These are phyloP conservation scores for Cyclotella cryptica DNA, from an alignment of 108 stramenopile genomes.

Conservation along the genomic window DNA sequence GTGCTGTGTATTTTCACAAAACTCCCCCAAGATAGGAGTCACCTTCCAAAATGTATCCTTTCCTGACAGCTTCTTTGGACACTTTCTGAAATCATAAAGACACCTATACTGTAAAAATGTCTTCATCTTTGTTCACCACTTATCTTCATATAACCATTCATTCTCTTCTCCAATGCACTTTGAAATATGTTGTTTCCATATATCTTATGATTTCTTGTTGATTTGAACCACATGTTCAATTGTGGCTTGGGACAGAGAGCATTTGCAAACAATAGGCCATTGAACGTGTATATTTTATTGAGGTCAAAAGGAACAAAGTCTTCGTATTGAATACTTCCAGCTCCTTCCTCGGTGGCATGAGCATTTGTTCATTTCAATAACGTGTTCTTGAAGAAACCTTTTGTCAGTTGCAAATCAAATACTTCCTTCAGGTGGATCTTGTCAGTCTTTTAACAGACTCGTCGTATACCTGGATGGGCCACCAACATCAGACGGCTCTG, in stretches of 20 bases:
- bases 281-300: constrained; percentile 4
- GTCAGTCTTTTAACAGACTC: too few relatives aligned
- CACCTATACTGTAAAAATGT: background rate
- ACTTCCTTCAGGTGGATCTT: too few relatives aligned
- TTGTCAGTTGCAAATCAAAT: too few relatives aligned
- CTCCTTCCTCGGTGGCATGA: too few relatives aligned
- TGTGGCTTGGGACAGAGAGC: constrained; percentile 9
- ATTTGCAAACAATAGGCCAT: constrained; percentile 13
- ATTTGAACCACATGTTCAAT: constrained; percentile 1
- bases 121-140: background rate
- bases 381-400: too few relatives aligned
- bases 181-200: constrained; percentile 5
- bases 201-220: background rate
- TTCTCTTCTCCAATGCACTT: background rate
- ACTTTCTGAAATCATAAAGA: too few relatives aligned
- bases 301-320: constrained; percentile 21
- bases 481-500: too few relatives aligned
- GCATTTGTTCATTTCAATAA: too few relatives aligned
- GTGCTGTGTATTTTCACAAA: constrained; percentile 12
- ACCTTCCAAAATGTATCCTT: constrained; percentile 26
- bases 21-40: background rate
- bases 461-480: too few relatives aligned
- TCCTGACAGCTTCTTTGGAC: background rate
- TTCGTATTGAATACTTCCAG: background rate
- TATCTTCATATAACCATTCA: background rate